Evolutionary conservation across 192 early-diverging fungal genomes (phyloP), one percentile per base, ranked within the genome.

Genomic region (Coemansia sp.): DNA sequence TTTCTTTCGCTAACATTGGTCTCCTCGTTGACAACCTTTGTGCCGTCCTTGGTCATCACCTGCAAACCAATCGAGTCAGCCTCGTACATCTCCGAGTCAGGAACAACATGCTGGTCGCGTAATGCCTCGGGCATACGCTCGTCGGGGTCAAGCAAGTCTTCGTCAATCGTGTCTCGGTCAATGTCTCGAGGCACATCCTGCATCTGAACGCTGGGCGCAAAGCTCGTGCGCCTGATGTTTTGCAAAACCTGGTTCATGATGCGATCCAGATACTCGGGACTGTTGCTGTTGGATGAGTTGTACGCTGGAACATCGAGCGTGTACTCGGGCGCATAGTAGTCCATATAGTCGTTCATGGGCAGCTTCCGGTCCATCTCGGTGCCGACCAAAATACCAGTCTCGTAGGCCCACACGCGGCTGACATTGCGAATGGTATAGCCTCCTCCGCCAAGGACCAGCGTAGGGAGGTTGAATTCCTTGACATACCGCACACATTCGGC

Each of bases 341-440:
- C 88, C 73, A 90, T 91, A 64, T 96, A 99, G 59, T 92, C 88
- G 65, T 93, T 95, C 66, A 89, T 88, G 1, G 95, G 94, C 67
- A 97, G 83, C 45, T 89, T 88, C 59, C 87, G 76, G 24, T 78
- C 79, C 61, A 90, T 76, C 59, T 93, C 88, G 17, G 86, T 79
- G 45, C 91, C 92, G 2, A 92, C 85, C 19, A 92, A 84, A 5
- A 94, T 84, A 9, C 88, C 84, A 4, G 97, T 99, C 69, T 99
- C 97, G 74, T 96, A 98, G 6, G 93, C 89, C 96, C 95, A 97
- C 23, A 89, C 88, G 5, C 96, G 87, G 32, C 93, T 90, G 3
- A 97, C 94, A 73, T 98, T 96, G 22, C 94, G 86, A 72, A 97
- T 94, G 0, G 97, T 99, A 68, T 99, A 99, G 11, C 97, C 97